A percentile compares a stretch with the other conserved stretches of the same genome.
Evolutionary conservation across 768 basidiomycete species (phyloP).

Genomic region (Galerina sulciceps): DNA sequence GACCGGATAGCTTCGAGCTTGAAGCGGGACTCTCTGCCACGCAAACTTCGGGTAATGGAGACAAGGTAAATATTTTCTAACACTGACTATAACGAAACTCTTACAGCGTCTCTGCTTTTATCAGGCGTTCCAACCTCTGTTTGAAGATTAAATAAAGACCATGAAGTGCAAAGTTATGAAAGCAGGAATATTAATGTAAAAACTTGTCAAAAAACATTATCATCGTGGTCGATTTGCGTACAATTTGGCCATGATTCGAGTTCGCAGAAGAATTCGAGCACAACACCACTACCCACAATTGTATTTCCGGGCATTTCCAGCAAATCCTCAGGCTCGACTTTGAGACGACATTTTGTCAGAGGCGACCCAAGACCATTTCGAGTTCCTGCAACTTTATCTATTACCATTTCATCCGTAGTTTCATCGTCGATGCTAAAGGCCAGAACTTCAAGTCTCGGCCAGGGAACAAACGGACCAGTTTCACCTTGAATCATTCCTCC

Average conservation of each 20-base stretch:
- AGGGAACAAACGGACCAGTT: slow-evolving; percentile 24
- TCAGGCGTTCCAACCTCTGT: slow-evolving; percentile 53
- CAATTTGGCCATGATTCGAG: slow-evolving; percentile 34
- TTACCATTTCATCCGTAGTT: slow-evolving; percentile 25
- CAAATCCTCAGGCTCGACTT: slow-evolving; percentile 23
- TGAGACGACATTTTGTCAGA: slow-evolving; percentile 32
- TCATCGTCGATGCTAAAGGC: slow-evolving; percentile 32
- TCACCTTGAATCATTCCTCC: slow-evolving; percentile 14
- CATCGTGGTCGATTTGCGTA: slow-evolving; percentile 33
- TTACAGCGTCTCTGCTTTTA: neutral
- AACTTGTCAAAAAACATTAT: slow-evolving; percentile 28
- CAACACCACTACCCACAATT: slow-evolving; percentile 11
- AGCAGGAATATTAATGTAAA: neutral
- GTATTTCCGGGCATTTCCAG: neutral
- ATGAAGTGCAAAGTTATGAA: too few relatives aligned
- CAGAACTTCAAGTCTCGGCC: slow-evolving; percentile 39
- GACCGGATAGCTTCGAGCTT: slow-evolving; percentile 37
- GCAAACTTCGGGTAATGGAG: slow-evolving; percentile 35
- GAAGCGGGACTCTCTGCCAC: slow-evolving; percentile 43
- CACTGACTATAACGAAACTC: neutral
- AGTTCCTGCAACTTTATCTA: slow-evolving; percentile 27
- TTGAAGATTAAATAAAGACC: slow-evolving; percentile 45
- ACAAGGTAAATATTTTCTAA: slow-evolving; percentile 32
- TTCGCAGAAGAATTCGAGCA: slow-evolving; percentile 24
- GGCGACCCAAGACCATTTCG: slow-evolving; percentile 30